Conservation (phyloP, 1,284 basidiomycete species). For the Cutaneotrichosporon sp. region DNA sequence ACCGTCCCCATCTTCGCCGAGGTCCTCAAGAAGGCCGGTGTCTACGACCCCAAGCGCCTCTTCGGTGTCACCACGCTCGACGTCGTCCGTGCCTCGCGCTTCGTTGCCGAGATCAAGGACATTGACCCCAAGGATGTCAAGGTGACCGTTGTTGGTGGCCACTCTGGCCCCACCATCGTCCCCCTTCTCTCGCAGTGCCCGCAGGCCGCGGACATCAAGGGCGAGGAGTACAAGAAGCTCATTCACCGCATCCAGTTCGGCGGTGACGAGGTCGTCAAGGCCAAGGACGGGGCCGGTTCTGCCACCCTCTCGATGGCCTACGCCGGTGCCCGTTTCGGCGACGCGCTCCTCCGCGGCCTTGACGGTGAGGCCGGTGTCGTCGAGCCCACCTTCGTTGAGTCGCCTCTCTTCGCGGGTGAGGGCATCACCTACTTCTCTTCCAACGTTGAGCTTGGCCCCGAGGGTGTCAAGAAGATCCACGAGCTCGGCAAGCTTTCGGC, state of each 20-base stretch:
- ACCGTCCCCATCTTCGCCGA: conserved; percentile 96
- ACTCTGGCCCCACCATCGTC: conserved; percentile 94
- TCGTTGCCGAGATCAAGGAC: conserved; percentile 77
- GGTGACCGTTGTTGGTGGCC: conserved; percentile 86
- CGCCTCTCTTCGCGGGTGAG: conserved; percentile 68
- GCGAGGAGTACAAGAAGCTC: conserved; percentile 58
- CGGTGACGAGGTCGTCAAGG: conserved; percentile 85
- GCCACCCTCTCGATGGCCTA: conserved; percentile 89
- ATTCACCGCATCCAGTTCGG: conserved; percentile 93
- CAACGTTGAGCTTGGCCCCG: conserved; percentile 72
- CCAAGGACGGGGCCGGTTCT: conserved; percentile 80
- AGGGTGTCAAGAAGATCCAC: conserved; percentile 87
- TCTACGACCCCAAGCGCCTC: conserved; percentile 84
- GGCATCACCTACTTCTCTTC: conserved; percentile 80
- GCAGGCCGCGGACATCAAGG: conserved; percentile 55
- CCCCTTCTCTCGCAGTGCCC: conserved; percentile 90
- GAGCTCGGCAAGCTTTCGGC: conserved; percentile 68
- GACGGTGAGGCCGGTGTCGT: conserved; percentile 83
- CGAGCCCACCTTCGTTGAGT: conserved; percentile 78
- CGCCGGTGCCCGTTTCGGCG: conserved; percentile 77
- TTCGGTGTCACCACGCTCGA: conserved; percentile 99
- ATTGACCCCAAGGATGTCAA: conserved; percentile 59
- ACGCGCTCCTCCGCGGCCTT: conserved; percentile 73
- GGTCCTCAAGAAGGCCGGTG: conserved; percentile 85
- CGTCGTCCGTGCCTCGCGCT: conserved; percentile 93